phyloP scores from a whole-genome alignment of 768 basidiomycete species.

The Termitomyces sp. region DNA sequence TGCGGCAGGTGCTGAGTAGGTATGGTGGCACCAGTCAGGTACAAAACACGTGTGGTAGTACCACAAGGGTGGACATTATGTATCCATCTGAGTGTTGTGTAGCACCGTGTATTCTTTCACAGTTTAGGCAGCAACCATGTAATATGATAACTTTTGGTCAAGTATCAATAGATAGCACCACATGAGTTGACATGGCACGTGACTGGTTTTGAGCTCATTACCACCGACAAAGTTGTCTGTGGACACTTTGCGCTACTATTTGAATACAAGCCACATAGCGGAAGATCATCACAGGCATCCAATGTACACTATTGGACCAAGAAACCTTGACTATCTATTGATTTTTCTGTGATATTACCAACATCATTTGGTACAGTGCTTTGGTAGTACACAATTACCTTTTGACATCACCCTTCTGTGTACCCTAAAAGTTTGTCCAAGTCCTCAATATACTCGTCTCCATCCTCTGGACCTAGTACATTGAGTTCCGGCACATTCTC shows the following conservation, averaged over 20 bases:
- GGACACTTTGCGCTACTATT: background rate
- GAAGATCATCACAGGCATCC: background rate
- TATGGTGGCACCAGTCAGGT: background rate
- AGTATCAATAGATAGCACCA: too few relatives aligned
- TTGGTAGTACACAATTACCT: too few relatives aligned
- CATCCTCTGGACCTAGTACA: background rate
- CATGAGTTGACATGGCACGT: too few relatives aligned
- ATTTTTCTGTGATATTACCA: too few relatives aligned
- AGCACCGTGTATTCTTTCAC: too few relatives aligned
- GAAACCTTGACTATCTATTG: background rate
- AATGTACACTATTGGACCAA: background rate
- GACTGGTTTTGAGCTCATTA: too few relatives aligned
- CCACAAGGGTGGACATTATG: background rate
- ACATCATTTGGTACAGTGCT: too few relatives aligned
- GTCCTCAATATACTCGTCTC: background rate
- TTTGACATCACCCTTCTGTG: background rate
- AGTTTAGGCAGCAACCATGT: too few relatives aligned
- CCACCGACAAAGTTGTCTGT: too few relatives aligned
- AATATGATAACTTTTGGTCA: too few relatives aligned
- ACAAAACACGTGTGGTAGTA: background rate
- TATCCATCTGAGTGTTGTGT: background rate
- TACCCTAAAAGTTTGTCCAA: background rate
- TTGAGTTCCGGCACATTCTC: background rate
- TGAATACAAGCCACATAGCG: background rate
- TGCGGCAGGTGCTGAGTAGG: background rate